Base-by-base conservation (phyloP, 2,329 filamentous ascomycete genomes). In the Harringtonia lauricola region DNA sequence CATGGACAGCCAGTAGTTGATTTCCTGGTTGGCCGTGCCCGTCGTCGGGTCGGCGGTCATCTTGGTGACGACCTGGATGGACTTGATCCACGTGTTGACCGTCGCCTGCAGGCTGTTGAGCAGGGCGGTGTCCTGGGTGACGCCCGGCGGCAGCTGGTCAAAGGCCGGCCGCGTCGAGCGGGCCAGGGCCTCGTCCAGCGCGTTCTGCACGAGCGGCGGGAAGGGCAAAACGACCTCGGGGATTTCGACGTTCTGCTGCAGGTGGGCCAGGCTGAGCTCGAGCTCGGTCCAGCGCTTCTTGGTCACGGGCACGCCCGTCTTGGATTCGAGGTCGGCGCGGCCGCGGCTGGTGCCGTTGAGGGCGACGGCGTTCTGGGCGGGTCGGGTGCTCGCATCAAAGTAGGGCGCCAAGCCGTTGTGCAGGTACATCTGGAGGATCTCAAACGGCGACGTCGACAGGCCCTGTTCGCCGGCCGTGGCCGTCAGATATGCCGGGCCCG, bases 1-100 rank as follows among this genome's bases (percentile, higher is more conserved):
- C 85, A 98, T 95, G 2, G 88, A 94, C 41, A 98, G 64, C 92
- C 92, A 99, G 59, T 98, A 98, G 62, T 95, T 95, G 62, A 98
- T 95, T 63, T 99, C 92, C 61, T 96, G 92, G 45, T 86, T 90
- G 28, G 92, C 92, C 19, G 88, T 94, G 28, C 60, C 81, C 59
- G 69, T 76, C 5, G 71, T 68, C 1, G 86, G 80, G 55, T 98
- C 92, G 56, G 88, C 81, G 34, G 87, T 86, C 70, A 95, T 84
- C 65, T 94, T 94, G 33, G 92, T 98, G 54, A 95, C 94, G 39
- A 83, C 83, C 61, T 95, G 90, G 51, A 99, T 98, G 12, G 90
- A 94, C 66, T 94, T 94, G 66, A 98, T 98, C 92, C 92, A 99
- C 50, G 83, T 82, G 61, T 96, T 98, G 48, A 96, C 92, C 39